Conservation (phyloP, 1,139 yeast genomes). For the Trichomonascaceae sp. region DNA sequence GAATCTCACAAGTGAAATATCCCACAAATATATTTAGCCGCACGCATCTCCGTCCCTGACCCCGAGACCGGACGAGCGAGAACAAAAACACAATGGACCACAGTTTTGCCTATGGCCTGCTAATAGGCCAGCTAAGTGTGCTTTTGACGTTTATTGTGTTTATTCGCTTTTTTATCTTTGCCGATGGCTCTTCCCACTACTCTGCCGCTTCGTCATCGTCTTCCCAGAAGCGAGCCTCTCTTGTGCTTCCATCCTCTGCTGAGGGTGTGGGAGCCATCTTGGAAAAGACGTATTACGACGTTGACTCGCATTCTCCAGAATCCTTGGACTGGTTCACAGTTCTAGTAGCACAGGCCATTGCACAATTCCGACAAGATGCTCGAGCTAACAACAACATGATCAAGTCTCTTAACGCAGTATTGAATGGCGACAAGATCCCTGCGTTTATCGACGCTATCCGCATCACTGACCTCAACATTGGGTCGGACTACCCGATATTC, state of each 20-base stretch:
- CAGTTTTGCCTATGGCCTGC: conserved; percentile 23
- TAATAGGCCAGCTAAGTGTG: conserved; percentile 70
- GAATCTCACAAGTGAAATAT: too few species aligned
- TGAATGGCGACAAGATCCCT: conserved; percentile 45
- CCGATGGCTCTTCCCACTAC: conserved; percentile 41
- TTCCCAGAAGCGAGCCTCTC: conserved; percentile 16
- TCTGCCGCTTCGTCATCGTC: conserved; percentile 9
- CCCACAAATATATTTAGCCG: too few species aligned
- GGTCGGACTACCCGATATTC: conserved; percentile 90
- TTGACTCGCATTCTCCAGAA: conserved; percentile 74
- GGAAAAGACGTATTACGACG: conserved; percentile 88
- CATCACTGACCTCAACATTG: conserved; percentile 82
- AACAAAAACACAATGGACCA: conserved; percentile 4
- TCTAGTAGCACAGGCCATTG: conserved; percentile 76
- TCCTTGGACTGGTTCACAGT: conserved; percentile 96
- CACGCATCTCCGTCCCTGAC: too few species aligned
- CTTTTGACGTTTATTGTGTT: conserved; percentile 60
- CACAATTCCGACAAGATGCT: conserved; percentile 81
- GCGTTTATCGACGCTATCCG: conserved; percentile 67
- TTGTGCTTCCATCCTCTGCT: conserved; percentile 11
- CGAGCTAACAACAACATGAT: conserved; percentile 70
- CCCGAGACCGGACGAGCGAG: background rate
- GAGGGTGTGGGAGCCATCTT: conserved; percentile 37
- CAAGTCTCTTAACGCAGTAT: conserved; percentile 49
- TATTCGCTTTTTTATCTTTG: conserved; percentile 78